Evolutionary conservation across 805 yeast genomes (phyloP).

Genomic region (Teunomyces cretensis): DNA sequence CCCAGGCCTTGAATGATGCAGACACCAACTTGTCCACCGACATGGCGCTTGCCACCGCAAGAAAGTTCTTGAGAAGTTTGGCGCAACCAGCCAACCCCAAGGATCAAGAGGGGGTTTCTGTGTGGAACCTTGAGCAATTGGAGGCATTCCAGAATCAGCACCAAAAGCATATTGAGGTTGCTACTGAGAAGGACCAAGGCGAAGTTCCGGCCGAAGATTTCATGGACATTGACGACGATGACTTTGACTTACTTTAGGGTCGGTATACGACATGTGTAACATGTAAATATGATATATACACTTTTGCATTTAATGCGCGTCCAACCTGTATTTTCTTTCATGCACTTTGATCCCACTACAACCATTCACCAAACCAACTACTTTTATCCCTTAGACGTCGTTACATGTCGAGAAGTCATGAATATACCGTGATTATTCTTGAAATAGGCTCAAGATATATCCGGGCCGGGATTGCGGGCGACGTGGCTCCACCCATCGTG

Average conservation of each 20-base stretch:
- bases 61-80: slow-evolving; percentile 84
- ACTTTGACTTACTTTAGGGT: slow-evolving; percentile 31
- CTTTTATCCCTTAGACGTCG: no score
- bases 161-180: slow-evolving; percentile 21
- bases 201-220: slow-evolving; percentile 34
- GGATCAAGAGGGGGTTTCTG: slow-evolving; percentile 92
- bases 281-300: background rate
- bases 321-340: background rate
- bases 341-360: no score
- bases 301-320: no score
- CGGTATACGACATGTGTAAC: background rate
- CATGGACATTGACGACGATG: slow-evolving; percentile 49
- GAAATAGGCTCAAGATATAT: slow-evolving; percentile 19
- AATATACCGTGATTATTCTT: slow-evolving; percentile 16
- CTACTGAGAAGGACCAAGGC: slow-evolving; percentile 12
- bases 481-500: slow-evolving; percentile 5
- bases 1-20: slow-evolving; percentile 88
- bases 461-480: slow-evolving; percentile 28
- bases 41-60: slow-evolving; percentile 95
- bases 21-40: slow-evolving; percentile 92
- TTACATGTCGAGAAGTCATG: slow-evolving; percentile 3
- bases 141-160: slow-evolving; percentile 57
- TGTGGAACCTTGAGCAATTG: slow-evolving; percentile 80
- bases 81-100: slow-evolving; percentile 91
- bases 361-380: no score